Evolutionary conservation across 345 rosid genomes (phyloP).

Genomic region (Turnera subulata): DNA sequence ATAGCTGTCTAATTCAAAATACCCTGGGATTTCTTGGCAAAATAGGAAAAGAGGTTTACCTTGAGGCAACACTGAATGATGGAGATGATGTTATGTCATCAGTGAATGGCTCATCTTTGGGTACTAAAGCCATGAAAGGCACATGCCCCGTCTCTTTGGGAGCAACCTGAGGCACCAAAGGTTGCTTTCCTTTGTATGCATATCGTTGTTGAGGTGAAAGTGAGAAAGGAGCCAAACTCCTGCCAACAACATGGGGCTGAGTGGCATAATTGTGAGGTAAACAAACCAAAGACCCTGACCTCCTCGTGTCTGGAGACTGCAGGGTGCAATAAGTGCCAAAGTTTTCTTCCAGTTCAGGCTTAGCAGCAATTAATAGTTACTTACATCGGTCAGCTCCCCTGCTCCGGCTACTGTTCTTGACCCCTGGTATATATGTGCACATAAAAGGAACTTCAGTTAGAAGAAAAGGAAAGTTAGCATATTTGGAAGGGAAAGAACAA

Average conservation of each 20-base stretch:
- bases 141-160: constrained; percentile 14
- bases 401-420: constrained; percentile 14
- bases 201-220: constrained; percentile 10
- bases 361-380: constrained; percentile 13
- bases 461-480: neutral
- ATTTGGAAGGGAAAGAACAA: no score
- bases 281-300: constrained; percentile 9
- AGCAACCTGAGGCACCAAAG: constrained; percentile 27
- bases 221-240: constrained; percentile 10
- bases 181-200: constrained; percentile 45
- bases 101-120: constrained; percentile 56
- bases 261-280: constrained; percentile 3
- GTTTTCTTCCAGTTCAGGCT: constrained; percentile 32
- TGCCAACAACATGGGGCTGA: neutral
- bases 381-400: constrained; percentile 33
- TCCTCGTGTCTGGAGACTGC: constrained; percentile 15
- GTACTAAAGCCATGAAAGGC: constrained; percentile 24
- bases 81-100: constrained; percentile 42
- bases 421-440: constrained; percentile 34
- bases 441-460: constrained; percentile 4
- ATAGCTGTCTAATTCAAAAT: neutral
- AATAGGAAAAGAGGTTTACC: constrained; percentile 26
- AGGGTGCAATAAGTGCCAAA: constrained; percentile 18
- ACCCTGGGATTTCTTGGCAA: neutral
- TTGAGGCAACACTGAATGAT: constrained; percentile 44